Evolutionary conservation across 2,329 filamentous ascomycete species (phyloP).

Genomic region (Scolecobasidium constrictum): DNA sequence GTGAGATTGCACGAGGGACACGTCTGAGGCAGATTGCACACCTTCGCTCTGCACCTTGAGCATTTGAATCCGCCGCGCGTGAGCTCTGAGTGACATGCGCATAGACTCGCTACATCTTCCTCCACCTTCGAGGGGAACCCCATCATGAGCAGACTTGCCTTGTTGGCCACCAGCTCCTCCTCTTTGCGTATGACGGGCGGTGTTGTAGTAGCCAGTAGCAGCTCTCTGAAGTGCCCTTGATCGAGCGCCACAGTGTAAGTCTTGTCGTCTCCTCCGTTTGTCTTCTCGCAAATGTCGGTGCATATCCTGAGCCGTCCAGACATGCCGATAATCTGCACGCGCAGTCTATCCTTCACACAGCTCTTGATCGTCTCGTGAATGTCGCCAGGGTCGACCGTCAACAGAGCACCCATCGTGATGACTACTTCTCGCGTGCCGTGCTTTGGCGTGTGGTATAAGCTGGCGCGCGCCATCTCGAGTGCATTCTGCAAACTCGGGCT

Average conservation of each 20-base stretch:
- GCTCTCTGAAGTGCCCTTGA: conserved; percentile 75
- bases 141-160: conserved; percentile 75
- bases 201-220: conserved; percentile 81
- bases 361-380: conserved; percentile 80
- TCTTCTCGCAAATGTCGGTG: conserved; percentile 74
- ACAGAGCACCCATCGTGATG: conserved; percentile 80
- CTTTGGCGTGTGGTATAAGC: conserved; percentile 82
- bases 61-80: conserved; percentile 80
- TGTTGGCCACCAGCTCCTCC: conserved; percentile 25
- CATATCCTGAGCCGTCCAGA: conserved; percentile 90
- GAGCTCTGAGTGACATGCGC: conserved; percentile 80
- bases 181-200: conserved; percentile 64
- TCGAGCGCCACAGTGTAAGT: conserved; percentile 79
- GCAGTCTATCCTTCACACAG: conserved; percentile 72
- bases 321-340: conserved; percentile 80
- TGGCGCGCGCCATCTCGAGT: conserved; percentile 85
- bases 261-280: conserved; percentile 67
- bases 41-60: conserved; percentile 77
- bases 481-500: conserved; percentile 70
- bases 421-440: conserved; percentile 92
- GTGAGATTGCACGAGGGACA: conserved; percentile 88
- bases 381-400: conserved; percentile 86
- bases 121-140: conserved; percentile 85
- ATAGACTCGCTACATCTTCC: conserved; percentile 62
- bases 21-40: conserved; percentile 80